phyloP scores from a whole-genome alignment of 371 early-diverging fungal genomes.

The Saksenaea oblongispora region DNA sequence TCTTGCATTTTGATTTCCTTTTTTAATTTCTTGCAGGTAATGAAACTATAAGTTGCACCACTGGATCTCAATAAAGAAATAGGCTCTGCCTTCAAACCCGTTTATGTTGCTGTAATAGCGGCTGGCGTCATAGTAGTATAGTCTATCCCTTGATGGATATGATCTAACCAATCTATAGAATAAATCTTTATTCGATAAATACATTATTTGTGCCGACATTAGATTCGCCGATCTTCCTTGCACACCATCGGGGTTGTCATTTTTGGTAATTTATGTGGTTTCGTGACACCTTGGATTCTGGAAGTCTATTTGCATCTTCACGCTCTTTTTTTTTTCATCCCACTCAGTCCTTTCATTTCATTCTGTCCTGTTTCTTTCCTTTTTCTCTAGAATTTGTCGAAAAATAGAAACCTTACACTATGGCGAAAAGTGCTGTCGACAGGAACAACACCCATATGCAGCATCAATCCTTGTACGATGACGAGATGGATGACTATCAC shows the following conservation, averaged over 20 bases:
- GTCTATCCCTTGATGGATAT: too few relatives aligned
- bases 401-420: constrained; percentile 5
- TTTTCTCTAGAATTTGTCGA: not conserved
- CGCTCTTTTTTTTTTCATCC: constrained; percentile 1
- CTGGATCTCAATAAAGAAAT: too few relatives aligned
- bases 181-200: not conserved
- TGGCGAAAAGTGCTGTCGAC: constrained; percentile 11
- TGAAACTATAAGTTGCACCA: too few relatives aligned
- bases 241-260: not conserved
- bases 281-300: not conserved
- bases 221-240: too few relatives aligned
- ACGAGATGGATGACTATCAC: constrained; percentile 43
- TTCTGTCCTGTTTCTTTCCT: constrained; percentile 6
- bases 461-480: constrained; percentile 44
- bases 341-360: constrained; percentile 10
- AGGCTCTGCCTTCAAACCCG: too few relatives aligned
- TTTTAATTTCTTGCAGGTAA: too few relatives aligned
- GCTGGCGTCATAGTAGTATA: too few relatives aligned
- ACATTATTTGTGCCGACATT: too few relatives aligned
- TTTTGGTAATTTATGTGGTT: not conserved
- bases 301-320: not conserved
- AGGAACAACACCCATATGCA: constrained; percentile 13
- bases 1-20: too few relatives aligned
- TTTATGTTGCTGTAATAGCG: too few relatives aligned
- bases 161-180: too few relatives aligned